Base-by-base conservation (phyloP, 75 land plant genomes). In the Picea glauca region DNA sequence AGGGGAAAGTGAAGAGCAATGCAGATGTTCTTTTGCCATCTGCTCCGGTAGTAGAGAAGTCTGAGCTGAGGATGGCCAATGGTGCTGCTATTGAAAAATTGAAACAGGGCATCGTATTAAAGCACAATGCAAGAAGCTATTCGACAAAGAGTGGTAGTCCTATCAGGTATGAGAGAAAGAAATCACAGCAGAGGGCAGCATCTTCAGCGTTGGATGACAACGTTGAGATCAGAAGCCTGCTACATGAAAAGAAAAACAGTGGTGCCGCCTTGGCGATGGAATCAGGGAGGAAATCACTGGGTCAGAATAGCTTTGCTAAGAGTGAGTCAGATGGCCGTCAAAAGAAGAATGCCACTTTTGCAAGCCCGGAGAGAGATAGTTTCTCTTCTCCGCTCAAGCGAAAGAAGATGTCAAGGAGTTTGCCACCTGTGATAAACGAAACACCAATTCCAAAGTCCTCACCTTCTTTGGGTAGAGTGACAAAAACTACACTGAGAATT, bases 101-200 rank as follows among this genome's bases (percentile, higher is more conserved):
- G 50, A 70, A 32, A 8, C 54, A 43, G 73, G 73, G 73, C 4
- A 70, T 70, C 35, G 50, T 70, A n/a, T 70, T 70, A 40, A 70
- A 35, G 73, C 50, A 33, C 35, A 70, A 40, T 11, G 54, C 23
- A 43, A 46, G 73, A n/a, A 54, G 40, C 13, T 20, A 20, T 70
- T 43, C 50, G 7, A 21, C 13, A 18, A 46, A 40, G 38, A 21
- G 73, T 1, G 23, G 46, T 9, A 70, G n/a, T 20, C 46, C 56
- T 50, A 50, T 50, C 11, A 50, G 56, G 56, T 50, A 50, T 2
- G 56, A 70, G n/a, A 70, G 23, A 70, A 70, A 70, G 20, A 70
- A 40, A 20, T 70, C 54, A 70, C 4, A 6, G 12, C 38, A 18
- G 8, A 46, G 73, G 46, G 54, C 43, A 6, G 73, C 7, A 40